Percentiles rank a stretch among this genome's conserved stretches.
phyloP scores from a whole-genome alignment of 495 filamentous ascomycete genomes.

The Thermochaetoides thermophila region DNA sequence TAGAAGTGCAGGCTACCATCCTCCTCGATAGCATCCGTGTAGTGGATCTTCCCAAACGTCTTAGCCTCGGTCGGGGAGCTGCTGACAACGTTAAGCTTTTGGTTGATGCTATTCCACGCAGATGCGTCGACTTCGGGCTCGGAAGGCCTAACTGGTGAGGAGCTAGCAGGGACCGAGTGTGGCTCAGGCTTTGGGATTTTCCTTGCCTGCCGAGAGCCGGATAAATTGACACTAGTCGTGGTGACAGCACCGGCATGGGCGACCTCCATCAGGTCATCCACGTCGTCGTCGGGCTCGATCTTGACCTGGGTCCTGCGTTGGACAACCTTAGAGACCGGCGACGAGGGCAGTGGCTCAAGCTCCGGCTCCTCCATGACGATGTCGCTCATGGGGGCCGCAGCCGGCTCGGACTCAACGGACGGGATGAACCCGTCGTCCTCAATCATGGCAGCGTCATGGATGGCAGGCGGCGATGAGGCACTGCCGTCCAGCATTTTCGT shows the following conservation, averaged over 20 bases:
- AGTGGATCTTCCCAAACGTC: slow-evolving; percentile 60
- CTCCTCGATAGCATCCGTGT: slow-evolving; percentile 69
- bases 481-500: slow-evolving; percentile 33
- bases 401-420: too few species aligned
- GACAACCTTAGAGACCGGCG: slow-evolving; percentile 66
- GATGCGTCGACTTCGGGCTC: slow-evolving; percentile 57
- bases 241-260: slow-evolving; percentile 57
- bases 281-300: slow-evolving; percentile 49
- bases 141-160: slow-evolving; percentile 50
- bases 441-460: slow-evolving; percentile 29
- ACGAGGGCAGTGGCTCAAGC: too few species aligned
- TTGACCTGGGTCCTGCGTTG: slow-evolving; percentile 62
- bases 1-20: slow-evolving; percentile 90
- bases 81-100: slow-evolving; percentile 72
- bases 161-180: slow-evolving; percentile 55
- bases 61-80: slow-evolving; percentile 41
- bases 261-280: slow-evolving; percentile 76
- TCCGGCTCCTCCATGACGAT: too few species aligned
- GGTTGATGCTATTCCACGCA: slow-evolving; percentile 75
- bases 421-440: slow-evolving; percentile 47
- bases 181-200: slow-evolving; percentile 53
- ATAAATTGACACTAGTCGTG: slow-evolving; percentile 65
- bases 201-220: slow-evolving; percentile 64
- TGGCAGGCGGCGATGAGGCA: slow-evolving; percentile 23
- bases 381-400: slow-evolving; percentile 78